phyloP scores from a whole-genome alignment of 495 filamentous ascomycete genomes.

The Tuber melanosporum region DNA sequence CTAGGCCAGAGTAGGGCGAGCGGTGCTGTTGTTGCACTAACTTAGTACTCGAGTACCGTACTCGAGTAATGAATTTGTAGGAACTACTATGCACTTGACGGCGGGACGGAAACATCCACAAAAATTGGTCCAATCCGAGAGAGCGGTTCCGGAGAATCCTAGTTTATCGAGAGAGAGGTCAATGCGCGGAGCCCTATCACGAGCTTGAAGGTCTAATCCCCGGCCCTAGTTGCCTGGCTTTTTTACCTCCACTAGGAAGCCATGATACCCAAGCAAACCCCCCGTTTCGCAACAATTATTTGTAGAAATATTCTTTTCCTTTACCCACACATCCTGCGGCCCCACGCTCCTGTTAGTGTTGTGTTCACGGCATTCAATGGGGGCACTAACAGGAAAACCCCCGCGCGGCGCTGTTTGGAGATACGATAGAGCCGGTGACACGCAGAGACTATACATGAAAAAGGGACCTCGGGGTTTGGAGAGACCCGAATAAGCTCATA shows the following conservation, averaged over 20 bases:
- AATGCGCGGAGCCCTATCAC: constrained; percentile 12
- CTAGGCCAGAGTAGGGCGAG: background rate
- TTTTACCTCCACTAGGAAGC: background rate
- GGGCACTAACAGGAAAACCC: constrained; percentile 2
- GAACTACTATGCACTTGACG: background rate
- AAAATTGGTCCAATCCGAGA: constrained; percentile 23
- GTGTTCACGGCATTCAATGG: constrained; percentile 8
- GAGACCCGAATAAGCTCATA: background rate
- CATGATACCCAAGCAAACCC: background rate
- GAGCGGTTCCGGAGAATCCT: constrained; percentile 30
- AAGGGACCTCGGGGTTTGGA: background rate
- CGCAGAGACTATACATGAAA: background rate
- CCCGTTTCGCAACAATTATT: background rate
- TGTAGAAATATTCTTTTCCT: constrained; percentile 11
- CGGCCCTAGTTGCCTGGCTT: background rate
- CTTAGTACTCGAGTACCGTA: too few relatives aligned
- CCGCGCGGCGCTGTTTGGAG: background rate
- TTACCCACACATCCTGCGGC: constrained; percentile 7
- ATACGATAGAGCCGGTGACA: background rate
- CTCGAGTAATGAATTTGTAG: background rate
- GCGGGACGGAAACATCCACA: constrained; percentile 25
- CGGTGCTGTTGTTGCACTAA: background rate
- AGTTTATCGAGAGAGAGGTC: constrained; percentile 19
- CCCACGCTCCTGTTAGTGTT: constrained; percentile 12
- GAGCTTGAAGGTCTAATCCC: background rate